A percentile compares a stretch with the other conserved stretches of the same genome.
Evolutionary conservation across 306 rosid genomes (phyloP).

Genomic region (Parietaria judaica): DNA sequence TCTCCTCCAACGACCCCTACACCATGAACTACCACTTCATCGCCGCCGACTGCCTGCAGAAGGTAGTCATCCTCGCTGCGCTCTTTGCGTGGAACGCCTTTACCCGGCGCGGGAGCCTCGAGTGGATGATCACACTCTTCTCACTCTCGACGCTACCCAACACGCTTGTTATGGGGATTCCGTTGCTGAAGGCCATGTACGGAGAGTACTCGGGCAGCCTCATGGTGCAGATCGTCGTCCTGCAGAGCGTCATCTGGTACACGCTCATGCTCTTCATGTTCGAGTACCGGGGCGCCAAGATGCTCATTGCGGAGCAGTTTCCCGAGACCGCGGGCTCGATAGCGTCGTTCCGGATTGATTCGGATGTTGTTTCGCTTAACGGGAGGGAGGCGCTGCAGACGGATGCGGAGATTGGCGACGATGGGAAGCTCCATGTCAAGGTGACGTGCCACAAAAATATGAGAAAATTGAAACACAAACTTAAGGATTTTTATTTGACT

Average conservation of each 20-base stretch:
- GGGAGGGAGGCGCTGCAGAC: constrained; percentile 59
- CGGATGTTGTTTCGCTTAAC: constrained; percentile 68
- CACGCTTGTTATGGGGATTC: constrained; percentile 87
- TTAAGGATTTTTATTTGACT: too few relatives aligned
- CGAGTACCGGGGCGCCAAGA: constrained; percentile 77
- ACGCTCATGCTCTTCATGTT: constrained; percentile 74
- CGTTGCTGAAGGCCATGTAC: constrained; percentile 72
- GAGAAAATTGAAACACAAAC: too few relatives aligned
- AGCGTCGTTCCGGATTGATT: constrained; percentile 61
- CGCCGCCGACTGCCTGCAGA: constrained; percentile 81
- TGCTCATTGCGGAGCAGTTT: constrained; percentile 64
- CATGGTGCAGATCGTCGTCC: constrained; percentile 75
- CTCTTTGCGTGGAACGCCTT: constrained; percentile 69
- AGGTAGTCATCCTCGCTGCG: constrained; percentile 48
- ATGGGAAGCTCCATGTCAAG: constrained; percentile 71
- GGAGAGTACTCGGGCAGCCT: constrained; percentile 63
- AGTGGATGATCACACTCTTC: constrained; percentile 80
- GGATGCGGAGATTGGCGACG: constrained; percentile 76
- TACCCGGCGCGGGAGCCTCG: constrained; percentile 43
- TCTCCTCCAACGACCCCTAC: constrained; percentile 69
- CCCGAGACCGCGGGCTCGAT: constrained; percentile 80
- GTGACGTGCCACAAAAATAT: constrained; percentile 1
- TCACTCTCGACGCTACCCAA: constrained; percentile 82
- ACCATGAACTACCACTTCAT: constrained; percentile 71
- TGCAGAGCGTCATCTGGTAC: constrained; percentile 86